Evolutionary conservation across 495 filamentous ascomycete genomes (phyloP).

Genomic region (Tuber brumale): DNA sequence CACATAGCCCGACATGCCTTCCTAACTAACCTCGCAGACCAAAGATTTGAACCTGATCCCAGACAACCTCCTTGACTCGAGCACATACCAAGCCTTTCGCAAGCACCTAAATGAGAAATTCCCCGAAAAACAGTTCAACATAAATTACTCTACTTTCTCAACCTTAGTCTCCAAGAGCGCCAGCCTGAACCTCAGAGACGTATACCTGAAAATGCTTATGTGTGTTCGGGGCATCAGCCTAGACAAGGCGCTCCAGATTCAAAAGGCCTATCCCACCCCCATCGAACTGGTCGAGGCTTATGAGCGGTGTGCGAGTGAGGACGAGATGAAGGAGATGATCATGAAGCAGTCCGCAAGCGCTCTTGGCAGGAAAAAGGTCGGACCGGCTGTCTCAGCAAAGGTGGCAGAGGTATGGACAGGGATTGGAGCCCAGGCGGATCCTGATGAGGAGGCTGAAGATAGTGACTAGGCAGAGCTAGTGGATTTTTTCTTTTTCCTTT

Average conservation of each 20-base stretch:
- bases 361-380: constrained; percentile 63
- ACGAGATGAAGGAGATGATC: constrained; percentile 49
- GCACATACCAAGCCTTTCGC: constrained; percentile 64
- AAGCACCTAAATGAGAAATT: constrained; percentile 49
- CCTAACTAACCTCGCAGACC: constrained; percentile 25
- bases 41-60: constrained; percentile 55
- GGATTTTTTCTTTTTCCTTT: not conserved
- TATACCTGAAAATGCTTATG: constrained; percentile 85
- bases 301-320: constrained; percentile 48
- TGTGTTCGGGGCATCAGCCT: constrained; percentile 68
- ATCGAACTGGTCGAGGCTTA: constrained; percentile 62
- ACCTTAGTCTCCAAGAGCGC: constrained; percentile 68
- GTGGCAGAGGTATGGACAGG: constrained; percentile 69
- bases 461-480: constrained; percentile 1
- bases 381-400: constrained; percentile 57
- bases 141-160: constrained; percentile 67
- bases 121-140: constrained; percentile 52
- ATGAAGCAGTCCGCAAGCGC: constrained; percentile 50
- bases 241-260: constrained; percentile 76
- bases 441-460: constrained; percentile 15
- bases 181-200: constrained; percentile 62
- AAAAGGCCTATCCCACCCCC: constrained; percentile 67
- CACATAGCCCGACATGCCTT: not conserved
- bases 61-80: constrained; percentile 57
- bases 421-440: constrained; percentile 13